Base-by-base conservation (phyloP, 306 rosid species). In the Acacia crassicarpa region DNA sequence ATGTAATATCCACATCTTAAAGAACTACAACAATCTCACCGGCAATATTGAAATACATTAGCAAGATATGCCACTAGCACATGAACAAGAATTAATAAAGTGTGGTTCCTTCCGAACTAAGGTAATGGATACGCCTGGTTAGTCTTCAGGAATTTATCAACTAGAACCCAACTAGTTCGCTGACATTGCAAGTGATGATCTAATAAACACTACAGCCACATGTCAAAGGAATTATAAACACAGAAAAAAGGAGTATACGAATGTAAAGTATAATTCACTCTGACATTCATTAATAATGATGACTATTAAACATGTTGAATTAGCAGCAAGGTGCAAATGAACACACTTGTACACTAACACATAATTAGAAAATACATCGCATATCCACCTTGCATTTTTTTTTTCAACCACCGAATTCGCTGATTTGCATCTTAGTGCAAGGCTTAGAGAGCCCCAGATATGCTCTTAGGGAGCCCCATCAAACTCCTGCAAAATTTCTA, bases 401-500 rank as follows among this genome's bases (percentile, higher is more conserved):
- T 35, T 14, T 45, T 45, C 58, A 13, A 25, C 6, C 6, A 71
- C 30, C 2, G 56, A 71, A 71, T 44, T 13, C 40, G 25, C 22
- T 17, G 22, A 23, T 32, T 73, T 30, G 49, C 53, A 61, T 32
- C 15, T 20, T 25, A 61, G 30, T 72, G 56, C 38, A 35, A 35
- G 6, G 38, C 38, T 35, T 35, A 35, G 40, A 5, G 40, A 35
- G 1, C 92, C 83, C 91, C 93, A 83, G n/a, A n/a, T n/a, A n/a
- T n/a, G n/a, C n/a, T n/a, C 38, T 35, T 35, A 35, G 40, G 0
- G 40, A 35, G 1, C 92, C 83, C 91, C 93, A 83, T 95, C 99
- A 88, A 95, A 95, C 85, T 95, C 99, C 99, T 95, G 98, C 86
- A 80, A 40, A 83, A 51, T 70, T 53, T 41, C 19, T 62, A 78